Evolutionary conservation across 192 early-diverging fungal species (phyloP).

Genomic region (Backusella tarrabulga): DNA sequence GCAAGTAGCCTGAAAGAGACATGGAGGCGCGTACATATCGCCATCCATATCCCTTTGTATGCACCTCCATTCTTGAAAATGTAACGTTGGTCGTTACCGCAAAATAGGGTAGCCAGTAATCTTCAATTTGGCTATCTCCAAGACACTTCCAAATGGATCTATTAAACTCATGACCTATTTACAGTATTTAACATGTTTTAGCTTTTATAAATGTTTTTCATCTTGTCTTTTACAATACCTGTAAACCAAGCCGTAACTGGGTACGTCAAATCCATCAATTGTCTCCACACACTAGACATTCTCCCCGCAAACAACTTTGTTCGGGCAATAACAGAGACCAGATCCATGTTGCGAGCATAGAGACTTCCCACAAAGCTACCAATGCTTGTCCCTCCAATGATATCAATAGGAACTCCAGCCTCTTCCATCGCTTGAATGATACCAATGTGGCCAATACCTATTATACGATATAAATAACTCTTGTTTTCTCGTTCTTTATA

Average conservation of each 20-base stretch:
- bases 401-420: conserved; percentile 95
- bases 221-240: conserved; percentile 36
- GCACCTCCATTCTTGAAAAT: conserved; percentile 88
- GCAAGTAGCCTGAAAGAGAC: conserved; percentile 93
- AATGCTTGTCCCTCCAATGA: conserved; percentile 95
- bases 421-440: conserved; percentile 94
- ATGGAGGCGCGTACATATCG: conserved; percentile 96
- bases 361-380: conserved; percentile 92
- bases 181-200: background rate
- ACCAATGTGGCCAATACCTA: conserved; percentile 88
- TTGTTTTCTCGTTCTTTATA: no score
- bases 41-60: conserved; percentile 93
- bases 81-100: conserved; percentile 96
- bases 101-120: conserved; percentile 96
- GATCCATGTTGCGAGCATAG: conserved; percentile 86
- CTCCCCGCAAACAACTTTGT: conserved; percentile 80
- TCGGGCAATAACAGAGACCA: conserved; percentile 83
- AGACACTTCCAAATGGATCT: conserved; percentile 95
- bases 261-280: conserved; percentile 91
- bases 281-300: conserved; percentile 83
- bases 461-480: no score
- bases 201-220: background rate
- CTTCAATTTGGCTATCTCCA: conserved; percentile 91
- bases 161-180: conserved; percentile 88
- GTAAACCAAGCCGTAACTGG: conserved; percentile 91